Percentiles rank a stretch among this genome's conserved stretches.
phyloP scores from a whole-genome alignment of 129 eudicot species.

The Flaveria bidentis region DNA sequence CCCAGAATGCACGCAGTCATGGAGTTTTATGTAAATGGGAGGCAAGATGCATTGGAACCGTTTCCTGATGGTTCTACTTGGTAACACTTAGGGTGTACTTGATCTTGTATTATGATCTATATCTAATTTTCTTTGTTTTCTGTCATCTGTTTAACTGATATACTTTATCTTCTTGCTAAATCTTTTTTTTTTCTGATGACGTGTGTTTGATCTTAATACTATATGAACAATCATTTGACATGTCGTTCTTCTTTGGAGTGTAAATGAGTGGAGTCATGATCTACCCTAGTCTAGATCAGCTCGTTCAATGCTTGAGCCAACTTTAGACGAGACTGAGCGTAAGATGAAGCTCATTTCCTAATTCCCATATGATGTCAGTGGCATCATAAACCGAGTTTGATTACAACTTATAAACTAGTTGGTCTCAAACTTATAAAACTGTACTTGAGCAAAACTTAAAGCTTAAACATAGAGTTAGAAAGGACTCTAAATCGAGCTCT shows the following conservation, averaged over 20 bases:
- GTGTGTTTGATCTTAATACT: not conserved
- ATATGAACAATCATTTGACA: not conserved
- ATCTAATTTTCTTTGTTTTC: conserved; percentile 6
- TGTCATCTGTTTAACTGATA: not conserved
- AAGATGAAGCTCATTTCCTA: too few species aligned
- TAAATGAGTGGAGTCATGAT: not conserved
- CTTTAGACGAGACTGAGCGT: too few species aligned
- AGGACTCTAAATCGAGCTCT: too few species aligned
- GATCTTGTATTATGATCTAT: not conserved
- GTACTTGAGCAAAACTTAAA: too few species aligned
- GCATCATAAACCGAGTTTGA: too few species aligned
- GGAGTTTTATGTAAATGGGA: conserved; percentile 66
- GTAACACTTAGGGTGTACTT: not conserved
- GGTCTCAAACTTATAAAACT: too few species aligned
- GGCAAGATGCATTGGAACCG: conserved; percentile 62
- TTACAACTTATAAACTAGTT: too few species aligned
- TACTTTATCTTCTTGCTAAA: not conserved
- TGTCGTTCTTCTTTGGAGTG: not conserved
- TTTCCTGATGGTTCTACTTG: conserved; percentile 72
- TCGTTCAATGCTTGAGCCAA: not conserved
- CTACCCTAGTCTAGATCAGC: not conserved
- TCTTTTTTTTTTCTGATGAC: not conserved
- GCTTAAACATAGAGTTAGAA: too few species aligned
- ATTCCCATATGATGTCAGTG: too few species aligned
- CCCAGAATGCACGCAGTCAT: conserved; percentile 73